Conservation (phyloP, 2,329 filamentous ascomycete species). For the Trichoderma sp. region DNA sequence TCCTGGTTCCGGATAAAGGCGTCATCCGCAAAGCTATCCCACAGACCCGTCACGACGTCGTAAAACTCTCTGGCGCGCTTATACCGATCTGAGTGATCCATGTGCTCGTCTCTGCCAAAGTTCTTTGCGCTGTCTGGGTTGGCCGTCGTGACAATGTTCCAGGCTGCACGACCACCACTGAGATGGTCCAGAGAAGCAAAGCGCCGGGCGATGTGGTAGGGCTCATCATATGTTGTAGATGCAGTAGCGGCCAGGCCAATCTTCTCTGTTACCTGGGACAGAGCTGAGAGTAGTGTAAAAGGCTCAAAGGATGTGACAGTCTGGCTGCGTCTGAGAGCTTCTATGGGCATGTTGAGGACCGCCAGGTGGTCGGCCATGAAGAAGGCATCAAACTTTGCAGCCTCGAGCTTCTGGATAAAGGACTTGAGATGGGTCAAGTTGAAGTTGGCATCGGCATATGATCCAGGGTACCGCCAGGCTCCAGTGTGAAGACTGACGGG, state of each 20-base stretch:
- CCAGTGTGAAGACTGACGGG: conserved; percentile 55
- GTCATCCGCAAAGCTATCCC: conserved; percentile 56
- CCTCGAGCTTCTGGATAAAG: conserved; percentile 53
- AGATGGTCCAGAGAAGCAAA: conserved; percentile 54
- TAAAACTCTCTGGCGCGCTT: conserved; percentile 52
- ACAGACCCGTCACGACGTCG: conserved; percentile 50
- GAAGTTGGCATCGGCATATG: conserved; percentile 57
- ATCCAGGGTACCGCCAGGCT: conserved; percentile 54
- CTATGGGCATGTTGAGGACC: conserved; percentile 54
- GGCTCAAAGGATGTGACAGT: conserved; percentile 58
- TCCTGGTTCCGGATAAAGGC: conserved; percentile 49
- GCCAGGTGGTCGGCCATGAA: conserved; percentile 56
- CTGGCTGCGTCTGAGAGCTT: conserved; percentile 55
- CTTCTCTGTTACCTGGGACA: conserved; percentile 46
- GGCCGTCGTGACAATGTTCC: conserved; percentile 54
- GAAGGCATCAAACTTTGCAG: conserved; percentile 54
- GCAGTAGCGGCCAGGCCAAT: conserved; percentile 54
- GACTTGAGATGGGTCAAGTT: conserved; percentile 51
- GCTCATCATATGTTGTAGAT: conserved; percentile 53
- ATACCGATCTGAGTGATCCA: conserved; percentile 48
- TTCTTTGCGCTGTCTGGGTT: conserved; percentile 53
- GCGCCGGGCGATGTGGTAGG: conserved; percentile 52
- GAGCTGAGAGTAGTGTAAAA: conserved; percentile 50
- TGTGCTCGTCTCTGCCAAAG: conserved; percentile 49
- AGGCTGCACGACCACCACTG: conserved; percentile 48